Evolutionary conservation across 106 monocot species (phyloP).

Genomic region (Iris macrosiphon): DNA sequence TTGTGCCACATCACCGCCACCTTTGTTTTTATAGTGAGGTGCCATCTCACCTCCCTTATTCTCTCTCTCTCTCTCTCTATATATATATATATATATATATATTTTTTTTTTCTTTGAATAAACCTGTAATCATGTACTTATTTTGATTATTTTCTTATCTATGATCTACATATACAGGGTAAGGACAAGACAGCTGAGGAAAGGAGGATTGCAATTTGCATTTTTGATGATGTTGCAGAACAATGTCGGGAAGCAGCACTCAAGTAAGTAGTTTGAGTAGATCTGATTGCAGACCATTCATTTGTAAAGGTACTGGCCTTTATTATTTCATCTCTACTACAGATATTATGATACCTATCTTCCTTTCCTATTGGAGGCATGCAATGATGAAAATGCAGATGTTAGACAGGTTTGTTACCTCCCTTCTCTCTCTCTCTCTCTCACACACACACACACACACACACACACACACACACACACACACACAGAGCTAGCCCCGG

Average conservation of each 20-base stretch:
- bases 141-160: too few species aligned
- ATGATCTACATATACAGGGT: constrained; percentile 47
- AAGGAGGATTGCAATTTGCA: constrained; percentile 94
- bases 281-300: neutral
- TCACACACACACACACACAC: too few species aligned
- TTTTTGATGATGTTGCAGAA: constrained; percentile 97
- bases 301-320: neutral
- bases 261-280: constrained; percentile 48
- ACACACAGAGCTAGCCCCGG: too few species aligned
- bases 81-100: too few species aligned
- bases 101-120: too few species aligned
- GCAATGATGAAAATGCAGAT: constrained; percentile 84
- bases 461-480: too few species aligned
- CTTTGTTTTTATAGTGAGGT: too few species aligned
- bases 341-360: constrained; percentile 93
- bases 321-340: constrained; percentile 4
- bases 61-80: too few species aligned
- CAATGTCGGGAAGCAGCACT: constrained; percentile 88
- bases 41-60: too few species aligned
- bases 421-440: neutral
- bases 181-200: constrained; percentile 93
- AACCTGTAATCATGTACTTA: too few species aligned
- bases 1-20: too few species aligned
- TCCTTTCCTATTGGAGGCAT: constrained; percentile 89
- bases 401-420: constrained; percentile 92